Base-by-base conservation (phyloP, 148 eudicot species). In the Vaccinium vitisidaea region DNA sequence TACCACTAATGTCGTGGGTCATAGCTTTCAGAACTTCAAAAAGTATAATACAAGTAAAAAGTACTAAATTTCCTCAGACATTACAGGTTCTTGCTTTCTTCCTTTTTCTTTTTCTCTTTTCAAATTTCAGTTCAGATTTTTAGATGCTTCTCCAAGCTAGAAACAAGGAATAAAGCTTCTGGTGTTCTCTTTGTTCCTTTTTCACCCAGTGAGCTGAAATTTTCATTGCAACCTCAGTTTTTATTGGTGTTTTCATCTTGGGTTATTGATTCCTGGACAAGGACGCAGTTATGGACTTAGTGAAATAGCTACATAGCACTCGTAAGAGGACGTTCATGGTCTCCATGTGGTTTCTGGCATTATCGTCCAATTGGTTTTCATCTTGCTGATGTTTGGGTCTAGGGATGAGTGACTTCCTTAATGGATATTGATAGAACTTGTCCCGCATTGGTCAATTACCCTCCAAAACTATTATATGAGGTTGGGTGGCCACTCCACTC, bases 321-420 rank as follows among this genome's bases (percentile, higher is more conserved):
- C 13, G 25, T 10, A 52, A 23, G 59, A 25, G 80, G 58, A 77
- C 58, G 13, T 77, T 77, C 80, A 52, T 77, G 80, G 58, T 43
- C 39, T 52, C 80, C 19, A 23, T 79, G 65, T 79, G 65, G 21
- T 54, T 55, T 30, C 9, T 19, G 32, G 65, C 13, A 27, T 53
- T 16, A 79, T 54, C 65, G 8, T 79, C 36, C 21, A 23, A 9
- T 12, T 50, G 80, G 58, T 50, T 77, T 77, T 50, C 14, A 50
- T n/a, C 36, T 11, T 77, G 56, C 19, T 77, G 53, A 39, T 75
- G 52, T 75, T 75, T 75, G 11, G 13, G 9, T 75, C 53, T 12
- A 8, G 49, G 54, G 56, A 52, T 76, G 56, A 50, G 27, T 78
- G 43, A 25, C 69, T 80, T 63, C 69, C 32, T 80, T 30, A 16